Base-by-base conservation (phyloP, 78 protist genomes). In the Tieghemostelium lacteum region DNA sequence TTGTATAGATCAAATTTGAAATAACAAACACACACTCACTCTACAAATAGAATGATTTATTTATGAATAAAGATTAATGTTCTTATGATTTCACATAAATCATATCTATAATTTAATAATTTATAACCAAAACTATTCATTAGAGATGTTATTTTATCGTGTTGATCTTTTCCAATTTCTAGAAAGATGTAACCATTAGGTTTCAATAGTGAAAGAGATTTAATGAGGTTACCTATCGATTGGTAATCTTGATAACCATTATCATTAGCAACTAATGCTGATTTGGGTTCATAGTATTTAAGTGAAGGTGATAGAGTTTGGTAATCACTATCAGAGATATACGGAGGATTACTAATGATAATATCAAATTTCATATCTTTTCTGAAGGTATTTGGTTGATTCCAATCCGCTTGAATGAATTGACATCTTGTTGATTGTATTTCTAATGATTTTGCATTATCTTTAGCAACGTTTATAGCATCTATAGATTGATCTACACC, bases 321-420 rank as follows among this genome's bases (percentile, higher is more conserved):
- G 28, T 67, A 80, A 31, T 80, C 88, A 24, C 31, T 50, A n/a
- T 34, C 6, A 45, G 88, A 65, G 1, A 80, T 80, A 67, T 80
- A 80, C 2, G 88, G 88, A 55, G 88, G 88, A 67, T 80, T 80
- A 33, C 76, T 66, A 19, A 80, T 80, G 17, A 80, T 67, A 5
- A 80, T 24, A 29, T 80, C 60, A 80, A 54, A 80, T 54, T 50
- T 10, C 50, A n/a, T 65, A 33, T 10, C 20, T 49, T 24, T 33
- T 50, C 5, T 4, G 34, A 29, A 54, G n/a, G 37, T 22, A 0
- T 26, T 16, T 49, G 24, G 34, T 67, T 50, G 70, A 69, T 69
- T 45, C 75, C 88, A 80, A 57, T 67, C 60, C 26, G 75, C 16
- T 54, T 67, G 29, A 20, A 80, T 54, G 40, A 80, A 67, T n/a